Evolutionary conservation across 2,329 filamentous ascomycete species (phyloP).

Genomic region (Ascosphaera acerosa): DNA sequence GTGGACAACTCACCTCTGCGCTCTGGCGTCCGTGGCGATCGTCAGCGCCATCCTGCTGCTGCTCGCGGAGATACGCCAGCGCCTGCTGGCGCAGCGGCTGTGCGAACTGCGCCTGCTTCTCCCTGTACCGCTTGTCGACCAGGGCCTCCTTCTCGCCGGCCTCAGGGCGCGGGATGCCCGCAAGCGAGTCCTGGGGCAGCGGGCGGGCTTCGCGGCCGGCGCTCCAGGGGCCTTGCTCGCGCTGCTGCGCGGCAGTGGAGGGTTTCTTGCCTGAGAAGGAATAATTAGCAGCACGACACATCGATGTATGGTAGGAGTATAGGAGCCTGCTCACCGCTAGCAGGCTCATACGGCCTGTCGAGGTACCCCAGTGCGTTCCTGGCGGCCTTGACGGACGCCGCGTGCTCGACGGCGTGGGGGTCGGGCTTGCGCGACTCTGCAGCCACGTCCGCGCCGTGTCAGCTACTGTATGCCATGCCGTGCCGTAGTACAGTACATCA

Average conservation of each 20-base stretch:
- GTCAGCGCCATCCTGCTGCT: neutral
- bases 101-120: constrained; percentile 1
- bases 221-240: constrained; percentile 2
- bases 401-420: neutral
- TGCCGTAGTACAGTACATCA: no score
- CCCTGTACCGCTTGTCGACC: constrained; percentile 1
- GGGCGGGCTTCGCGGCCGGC: constrained; percentile 2
- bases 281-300: neutral
- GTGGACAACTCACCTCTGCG: neutral
- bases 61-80: neutral
- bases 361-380: neutral
- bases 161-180: constrained; percentile 2
- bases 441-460: no score
- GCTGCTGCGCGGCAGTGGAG: neutral
- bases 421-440: no score
- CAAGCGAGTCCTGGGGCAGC: constrained; percentile 1
- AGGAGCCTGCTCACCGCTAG: neutral
- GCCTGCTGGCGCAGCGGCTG: constrained; percentile 1
- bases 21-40: constrained; percentile 1
- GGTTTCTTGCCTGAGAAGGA: neutral
- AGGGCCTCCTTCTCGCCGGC: neutral
- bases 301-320: neutral
- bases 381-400: neutral
- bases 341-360: neutral
- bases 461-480: no score